These are phyloP conservation scores for Beauveria asiatica DNA, from an alignment of 2,329 filamentous ascomycete genomes.

Conservation along the genomic window DNA sequence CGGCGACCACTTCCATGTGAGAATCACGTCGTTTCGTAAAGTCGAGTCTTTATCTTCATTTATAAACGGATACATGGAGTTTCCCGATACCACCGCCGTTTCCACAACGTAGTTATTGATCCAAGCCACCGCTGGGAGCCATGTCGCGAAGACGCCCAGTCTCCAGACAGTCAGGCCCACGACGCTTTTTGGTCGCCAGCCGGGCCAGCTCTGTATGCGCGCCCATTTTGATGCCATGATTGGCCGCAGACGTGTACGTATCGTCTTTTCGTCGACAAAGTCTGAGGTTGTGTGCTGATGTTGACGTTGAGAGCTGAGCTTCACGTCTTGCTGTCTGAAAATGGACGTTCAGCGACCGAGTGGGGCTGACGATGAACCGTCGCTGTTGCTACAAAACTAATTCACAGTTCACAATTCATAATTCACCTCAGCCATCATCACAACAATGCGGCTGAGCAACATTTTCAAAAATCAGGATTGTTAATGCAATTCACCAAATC, in stretches of 20 bases:
- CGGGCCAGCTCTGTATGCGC: slow-evolving; percentile 18
- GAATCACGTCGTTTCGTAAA: slow-evolving; percentile 43
- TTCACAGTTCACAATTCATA: background rate
- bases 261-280: background rate
- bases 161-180: slow-evolving; percentile 32
- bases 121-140: slow-evolving; percentile 53
- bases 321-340: background rate
- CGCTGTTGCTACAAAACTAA: background rate
- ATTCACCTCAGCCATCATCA: too few species aligned
- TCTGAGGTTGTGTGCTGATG: background rate
- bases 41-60: slow-evolving; percentile 57
- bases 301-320: background rate
- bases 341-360: background rate
- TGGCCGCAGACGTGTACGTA: background rate
- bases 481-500: too few species aligned
- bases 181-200: slow-evolving; percentile 16
- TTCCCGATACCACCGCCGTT: slow-evolving; percentile 47
- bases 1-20: slow-evolving; percentile 51
- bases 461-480: too few species aligned
- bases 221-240: slow-evolving; percentile 33
- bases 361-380: background rate
- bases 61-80: slow-evolving; percentile 71
- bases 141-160: slow-evolving; percentile 46
- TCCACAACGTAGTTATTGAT: slow-evolving; percentile 55
- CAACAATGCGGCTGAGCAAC: background rate